Base-by-base conservation (phyloP, 1,284 basidiomycete species). In the Anthracocystis panici-leucophaei region DNA sequence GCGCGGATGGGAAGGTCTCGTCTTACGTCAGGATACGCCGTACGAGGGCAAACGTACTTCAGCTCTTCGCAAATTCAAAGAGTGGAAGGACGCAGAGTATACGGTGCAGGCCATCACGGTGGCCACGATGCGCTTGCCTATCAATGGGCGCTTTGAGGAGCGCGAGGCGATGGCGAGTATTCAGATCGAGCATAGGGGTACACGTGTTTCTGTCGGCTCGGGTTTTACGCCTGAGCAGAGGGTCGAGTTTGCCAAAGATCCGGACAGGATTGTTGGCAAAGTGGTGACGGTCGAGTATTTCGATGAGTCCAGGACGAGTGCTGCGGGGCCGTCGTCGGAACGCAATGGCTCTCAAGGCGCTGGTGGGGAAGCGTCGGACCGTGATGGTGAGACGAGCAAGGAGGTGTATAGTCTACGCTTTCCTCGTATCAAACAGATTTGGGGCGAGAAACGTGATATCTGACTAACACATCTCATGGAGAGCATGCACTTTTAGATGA, bases 31-130 rank as follows among this genome's bases (percentile, higher is more conserved):
- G 14, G 76, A 80, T 46, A 35, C 33, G 49, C 40, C 57, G 20
- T 80, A 80, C 63, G 74, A 80, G 45, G 80, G 78, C 29, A 75
- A 76, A 33, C 76, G 78, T 12, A 70, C 71, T 3, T 57, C 57
- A 8, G 60, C 65, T 16, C 69, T 81, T 40, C 73, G 71, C 53
- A 81, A 81, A 35, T 56, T 80, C 40, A 77, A 77, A 27, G 52
- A 72, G 45, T 74, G 74, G 71, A 70, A 71, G 35, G 80, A 81
- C 23, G 80, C 67, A 31, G 80, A 81, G 58, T 81, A 78, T 40
- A 59, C 59, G 0, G 78, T 81, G 2, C 31, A 54, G 20, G 61
- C 59, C 18, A 61, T 76, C 45, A 65, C 65, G 2, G 44, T 75
- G 3, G 58, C 63, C 1, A 70, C 57, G 12, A 81, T 81, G 79